These are phyloP conservation scores for Rhododendron mucronatum DNA, from an alignment of 148 eudicot genomes.

Conservation along the genomic window DNA sequence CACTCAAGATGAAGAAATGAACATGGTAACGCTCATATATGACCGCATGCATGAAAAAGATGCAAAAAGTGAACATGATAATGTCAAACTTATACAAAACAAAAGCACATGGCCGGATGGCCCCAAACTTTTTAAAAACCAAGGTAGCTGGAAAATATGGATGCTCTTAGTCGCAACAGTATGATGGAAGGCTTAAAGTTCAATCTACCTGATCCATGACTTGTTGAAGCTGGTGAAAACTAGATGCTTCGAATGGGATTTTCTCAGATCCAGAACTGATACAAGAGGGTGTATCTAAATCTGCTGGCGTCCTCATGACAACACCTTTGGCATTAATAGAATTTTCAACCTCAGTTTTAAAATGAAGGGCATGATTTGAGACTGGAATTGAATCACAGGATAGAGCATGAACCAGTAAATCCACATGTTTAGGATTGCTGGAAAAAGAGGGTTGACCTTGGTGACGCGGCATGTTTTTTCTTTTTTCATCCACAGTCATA, in stretches of 20 bases:
- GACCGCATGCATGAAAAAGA: not conserved
- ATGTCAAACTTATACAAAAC: not conserved
- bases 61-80: not conserved
- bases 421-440: conserved; percentile 20
- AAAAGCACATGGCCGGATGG: not conserved
- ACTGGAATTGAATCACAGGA: conserved; percentile 24
- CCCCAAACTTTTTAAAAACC: not conserved
- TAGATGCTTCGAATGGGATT: conserved; percentile 55
- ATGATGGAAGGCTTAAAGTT: not conserved
- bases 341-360: conserved; percentile 37
- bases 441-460: conserved; percentile 22
- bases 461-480: conserved; percentile 23
- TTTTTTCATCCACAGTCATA: conserved; percentile 30
- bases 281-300: conserved; percentile 46
- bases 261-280: conserved; percentile 60
- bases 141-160: not conserved
- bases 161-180: not conserved
- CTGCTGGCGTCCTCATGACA: conserved; percentile 32
- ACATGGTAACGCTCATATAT: not conserved
- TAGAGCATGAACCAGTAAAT: conserved; percentile 22
- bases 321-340: conserved; percentile 34
- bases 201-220: conserved; percentile 72
- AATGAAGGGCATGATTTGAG: conserved; percentile 23
- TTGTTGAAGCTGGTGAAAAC: conserved; percentile 78
- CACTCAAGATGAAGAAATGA: not conserved